These are phyloP conservation scores for Candida tunisiensis DNA, from an alignment of 1,139 yeast genomes.

Conservation along the genomic window DNA sequence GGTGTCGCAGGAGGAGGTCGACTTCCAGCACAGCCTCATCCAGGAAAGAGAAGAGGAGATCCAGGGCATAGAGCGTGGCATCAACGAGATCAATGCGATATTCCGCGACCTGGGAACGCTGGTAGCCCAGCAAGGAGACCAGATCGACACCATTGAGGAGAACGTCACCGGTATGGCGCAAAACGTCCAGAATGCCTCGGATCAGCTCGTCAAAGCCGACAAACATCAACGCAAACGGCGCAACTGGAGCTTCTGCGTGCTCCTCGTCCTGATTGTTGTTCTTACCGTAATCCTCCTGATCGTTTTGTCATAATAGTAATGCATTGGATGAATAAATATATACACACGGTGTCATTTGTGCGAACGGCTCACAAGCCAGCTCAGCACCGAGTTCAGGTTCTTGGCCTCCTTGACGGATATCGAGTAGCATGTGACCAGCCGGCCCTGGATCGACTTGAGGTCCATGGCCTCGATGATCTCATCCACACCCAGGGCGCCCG, in stretches of 20 bases:
- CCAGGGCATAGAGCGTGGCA: conserved; percentile 55
- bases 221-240: conserved; percentile 54
- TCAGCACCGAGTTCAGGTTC: conserved; percentile 20
- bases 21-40: conserved; percentile 50
- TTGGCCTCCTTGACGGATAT: conserved; percentile 22
- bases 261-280: conserved; percentile 31
- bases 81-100: conserved; percentile 68
- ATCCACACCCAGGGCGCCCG: conserved; percentile 18
- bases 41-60: conserved; percentile 65
- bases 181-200: conserved; percentile 53
- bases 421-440: conserved; percentile 23
- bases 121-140: conserved; percentile 73
- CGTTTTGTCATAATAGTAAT: conserved; percentile 20
- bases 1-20: conserved; percentile 48
- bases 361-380: conserved; percentile 16
- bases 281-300: conserved; percentile 27
- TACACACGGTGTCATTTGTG: not conserved
- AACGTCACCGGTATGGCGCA: conserved; percentile 50
- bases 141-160: conserved; percentile 68
- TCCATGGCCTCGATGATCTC: conserved; percentile 17
- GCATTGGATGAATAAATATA: too few species aligned
- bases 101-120: conserved; percentile 65
- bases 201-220: conserved; percentile 56
- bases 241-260: conserved; percentile 55
- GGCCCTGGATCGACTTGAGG: conserved; percentile 15